phyloP scores from a whole-genome alignment of 2,329 filamentous ascomycete species.

The Endoconidiophora polonica region DNA sequence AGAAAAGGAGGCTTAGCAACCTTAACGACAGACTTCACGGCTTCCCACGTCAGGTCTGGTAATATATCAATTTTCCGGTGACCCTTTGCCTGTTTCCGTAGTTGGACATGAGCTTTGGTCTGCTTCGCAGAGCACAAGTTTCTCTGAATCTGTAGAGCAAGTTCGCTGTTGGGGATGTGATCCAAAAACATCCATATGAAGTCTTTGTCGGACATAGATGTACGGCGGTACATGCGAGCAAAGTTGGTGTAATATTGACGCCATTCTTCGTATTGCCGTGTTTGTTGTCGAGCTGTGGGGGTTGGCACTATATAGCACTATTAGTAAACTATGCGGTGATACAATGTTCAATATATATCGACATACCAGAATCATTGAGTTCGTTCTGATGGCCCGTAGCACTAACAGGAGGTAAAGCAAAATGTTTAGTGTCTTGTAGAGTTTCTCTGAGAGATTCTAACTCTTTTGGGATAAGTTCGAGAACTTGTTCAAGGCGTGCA shows the following conservation, averaged over 20 bases:
- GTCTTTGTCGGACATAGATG: slow-evolving; percentile 8
- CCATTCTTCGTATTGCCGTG: slow-evolving; percentile 11
- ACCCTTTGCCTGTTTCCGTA: slow-evolving; percentile 6
- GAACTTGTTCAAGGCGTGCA: background rate
- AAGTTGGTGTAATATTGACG: slow-evolving; percentile 10
- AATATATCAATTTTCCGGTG: slow-evolving; percentile 9
- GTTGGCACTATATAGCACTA: background rate
- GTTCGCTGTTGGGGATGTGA: slow-evolving; percentile 9
- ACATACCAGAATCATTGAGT: background rate
- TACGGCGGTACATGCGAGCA: slow-evolving; percentile 7
- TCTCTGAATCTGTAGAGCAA: slow-evolving; percentile 10
- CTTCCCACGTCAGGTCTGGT: slow-evolving; percentile 8
- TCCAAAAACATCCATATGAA: slow-evolving; percentile 13
- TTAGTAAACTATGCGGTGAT: background rate
- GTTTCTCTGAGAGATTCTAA: slow-evolving; percentile 5
- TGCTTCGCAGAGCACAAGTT: slow-evolving; percentile 7
- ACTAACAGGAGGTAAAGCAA: background rate
- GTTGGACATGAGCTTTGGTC: slow-evolving; percentile 7
- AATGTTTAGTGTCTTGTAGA: slow-evolving; percentile 4
- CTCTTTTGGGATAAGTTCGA: slow-evolving; percentile 9
- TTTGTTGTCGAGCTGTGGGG: background rate
- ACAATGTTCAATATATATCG: background rate
- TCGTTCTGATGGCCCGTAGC: too few species aligned
- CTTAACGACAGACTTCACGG: slow-evolving; percentile 9
- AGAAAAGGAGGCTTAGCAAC: slow-evolving; percentile 5